A percentile compares a stretch with the other conserved stretches of the same genome.
phyloP scores from a whole-genome alignment of 495 filamentous ascomycete species.

The Pseudomonodictys pantanalensis region DNA sequence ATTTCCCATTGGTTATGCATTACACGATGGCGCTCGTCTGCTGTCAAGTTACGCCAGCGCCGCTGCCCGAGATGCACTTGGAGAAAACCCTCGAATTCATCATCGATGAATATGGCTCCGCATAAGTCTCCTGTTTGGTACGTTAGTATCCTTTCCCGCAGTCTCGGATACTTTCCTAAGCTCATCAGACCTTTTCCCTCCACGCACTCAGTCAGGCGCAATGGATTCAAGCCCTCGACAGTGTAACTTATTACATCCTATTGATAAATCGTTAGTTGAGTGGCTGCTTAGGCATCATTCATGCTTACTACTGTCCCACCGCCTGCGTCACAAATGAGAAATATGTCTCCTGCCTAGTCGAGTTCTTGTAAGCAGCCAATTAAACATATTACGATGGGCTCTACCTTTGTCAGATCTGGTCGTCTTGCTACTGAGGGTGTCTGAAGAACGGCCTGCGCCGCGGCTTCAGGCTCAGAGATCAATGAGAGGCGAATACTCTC shows the following conservation, averaged over 20 bases:
- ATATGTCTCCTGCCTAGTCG: background rate
- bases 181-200: background rate
- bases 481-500: background rate
- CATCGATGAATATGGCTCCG: background rate
- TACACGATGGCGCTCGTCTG: background rate
- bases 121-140: background rate
- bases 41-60: background rate
- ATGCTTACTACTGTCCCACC: background rate
- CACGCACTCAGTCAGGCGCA: background rate
- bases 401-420: background rate
- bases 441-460: background rate
- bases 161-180: too few species aligned
- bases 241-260: background rate
- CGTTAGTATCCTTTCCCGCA: too few species aligned
- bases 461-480: background rate
- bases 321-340: background rate
- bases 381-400: background rate
- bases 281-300: background rate
- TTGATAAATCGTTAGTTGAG: background rate
- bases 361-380: too few species aligned
- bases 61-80: background rate
- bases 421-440: background rate
- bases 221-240: background rate
- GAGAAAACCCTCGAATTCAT: background rate
- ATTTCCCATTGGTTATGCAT: background rate